Evolutionary conservation across 495 filamentous ascomycete genomes (phyloP).

Genomic region (Haplographium delicatum): DNA sequence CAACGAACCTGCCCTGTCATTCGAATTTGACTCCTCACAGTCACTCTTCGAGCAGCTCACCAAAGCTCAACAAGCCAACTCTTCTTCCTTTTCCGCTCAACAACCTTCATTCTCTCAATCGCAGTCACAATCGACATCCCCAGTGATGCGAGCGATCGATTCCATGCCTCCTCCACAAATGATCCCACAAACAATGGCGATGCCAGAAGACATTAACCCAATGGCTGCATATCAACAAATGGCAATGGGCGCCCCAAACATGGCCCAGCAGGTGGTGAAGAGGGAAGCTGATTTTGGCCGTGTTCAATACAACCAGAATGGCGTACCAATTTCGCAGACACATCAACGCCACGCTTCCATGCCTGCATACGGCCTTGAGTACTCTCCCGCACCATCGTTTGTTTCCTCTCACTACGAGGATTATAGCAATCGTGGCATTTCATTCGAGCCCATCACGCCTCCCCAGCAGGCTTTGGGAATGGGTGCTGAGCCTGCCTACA

Average conservation of each 20-base stretch:
- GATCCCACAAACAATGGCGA: slow-evolving; percentile 66
- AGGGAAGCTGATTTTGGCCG: slow-evolving; percentile 71
- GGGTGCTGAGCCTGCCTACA: slow-evolving; percentile 85
- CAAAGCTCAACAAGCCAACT: slow-evolving; percentile 97
- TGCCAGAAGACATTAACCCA: slow-evolving; percentile 75
- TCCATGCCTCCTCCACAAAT: slow-evolving; percentile 79
- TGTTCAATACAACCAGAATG: slow-evolving; percentile 86
- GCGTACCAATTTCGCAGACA: slow-evolving; percentile 71
- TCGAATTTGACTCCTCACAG: slow-evolving; percentile 98
- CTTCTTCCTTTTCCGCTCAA: slow-evolving; percentile 86
- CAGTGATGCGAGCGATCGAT: slow-evolving; percentile 85
- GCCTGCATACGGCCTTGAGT: slow-evolving; percentile 90
- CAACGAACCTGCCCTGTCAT: slow-evolving; percentile 92
- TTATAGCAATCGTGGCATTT: slow-evolving; percentile 93
- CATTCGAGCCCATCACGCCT: slow-evolving; percentile 93
- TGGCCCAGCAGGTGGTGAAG: slow-evolving; percentile 69
- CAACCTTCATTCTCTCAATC: slow-evolving; percentile 65
- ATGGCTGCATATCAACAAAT: slow-evolving; percentile 69
- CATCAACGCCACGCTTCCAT: slow-evolving; percentile 94
- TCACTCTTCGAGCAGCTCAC: slow-evolving; percentile 99
- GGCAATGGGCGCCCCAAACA: slow-evolving; percentile 51
- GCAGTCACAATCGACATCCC: slow-evolving; percentile 69
- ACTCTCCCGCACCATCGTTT: slow-evolving; percentile 95
- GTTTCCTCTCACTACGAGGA: slow-evolving; percentile 95
- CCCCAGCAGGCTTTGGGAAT: slow-evolving; percentile 80